Base-by-base conservation (phyloP, 2,329 filamentous ascomycete species). In the Diaporthe aspalathi region DNA sequence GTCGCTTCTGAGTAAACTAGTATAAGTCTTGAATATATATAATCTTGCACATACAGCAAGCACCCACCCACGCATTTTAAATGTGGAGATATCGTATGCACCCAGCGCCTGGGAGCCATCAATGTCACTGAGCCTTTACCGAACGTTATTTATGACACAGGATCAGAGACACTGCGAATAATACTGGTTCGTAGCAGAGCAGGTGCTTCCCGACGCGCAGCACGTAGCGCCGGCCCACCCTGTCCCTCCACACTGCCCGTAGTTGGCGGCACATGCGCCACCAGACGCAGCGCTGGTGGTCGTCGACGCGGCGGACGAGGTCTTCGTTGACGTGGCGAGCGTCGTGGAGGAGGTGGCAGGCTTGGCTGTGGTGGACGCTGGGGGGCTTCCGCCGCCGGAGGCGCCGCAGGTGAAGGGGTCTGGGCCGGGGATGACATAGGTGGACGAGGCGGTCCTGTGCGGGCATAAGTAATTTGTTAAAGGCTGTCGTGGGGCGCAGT, bases 81-180 rank as follows among this genome's bases (percentile, higher is more conserved):
- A n/a, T n/a, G n/a, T n/a, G n/a, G n/a, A n/a, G n/a, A n/a, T n/a
- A n/a, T n/a, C n/a, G n/a, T n/a, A n/a, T n/a, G n/a, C n/a, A n/a
- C n/a, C n/a, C n/a, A n/a, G n/a, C n/a, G n/a, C n/a, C n/a, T n/a
- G n/a, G n/a, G n/a, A n/a, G n/a, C n/a, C n/a, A n/a, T n/a, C n/a
- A n/a, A n/a, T n/a, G n/a, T n/a, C n/a, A n/a, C n/a, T n/a, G n/a
- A n/a, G n/a, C n/a, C n/a, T n/a, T n/a, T n/a, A n/a, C n/a, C n/a
- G n/a, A n/a, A n/a, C n/a, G n/a, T n/a, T n/a, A n/a, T n/a, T n/a
- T n/a, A n/a, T n/a, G n/a, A n/a, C n/a, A n/a, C 29, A 24, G 9
- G 7, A 43, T n/a, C n/a, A 65, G 14, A 65, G 7, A 27, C 77
- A 78, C 73, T 77, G 76, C 40, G 66, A 72, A 49, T 77, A 77